Evolutionary conservation across 805 yeast genomes (phyloP), one percentile per base, ranked within the genome.

Genomic region (Myxozyma geophila): DNA sequence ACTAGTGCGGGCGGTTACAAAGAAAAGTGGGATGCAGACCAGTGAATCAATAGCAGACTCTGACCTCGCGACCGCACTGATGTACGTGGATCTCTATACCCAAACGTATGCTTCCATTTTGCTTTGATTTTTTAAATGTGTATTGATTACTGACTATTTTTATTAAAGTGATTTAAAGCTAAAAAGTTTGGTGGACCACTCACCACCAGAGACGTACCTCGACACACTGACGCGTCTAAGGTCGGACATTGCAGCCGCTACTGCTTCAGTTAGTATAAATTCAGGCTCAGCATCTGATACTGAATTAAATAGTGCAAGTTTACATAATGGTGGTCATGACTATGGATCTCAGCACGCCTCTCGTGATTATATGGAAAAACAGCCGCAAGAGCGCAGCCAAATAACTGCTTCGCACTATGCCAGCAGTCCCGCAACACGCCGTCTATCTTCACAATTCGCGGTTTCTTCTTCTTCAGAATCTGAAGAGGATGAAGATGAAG

Each of bases 101-200:
- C 59, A 60, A 23, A 60, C 65, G 67, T 58, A 61, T 21, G 60
- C 17, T 7, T 40, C 15, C 13, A n/a, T n/a, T 35, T 51, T 10
- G 13, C 13, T 37, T 17, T 40, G 12, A 7, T 19, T 36, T 33
- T 43, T 40, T 40, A 6, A 19, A 12, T 12, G 15, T 12, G 15
- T 44, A 2, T 9, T 35, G 39, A 33, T 44, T 12, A 23, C 52
- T 19, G 28, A 23, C 19, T 28, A n/a, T n/a, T 13, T 17, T 35
- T 28, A 6, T 23, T 12, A 21, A n/a, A 60, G 64, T 9, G 57
- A 61, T 19, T 9, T 17, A 33, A 53, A 46, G n/a, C 37, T 62
- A 7, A 36, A 48, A 19, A 21, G n/a, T 4, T 13, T 62, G 41
- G 21, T 62, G 10, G 33, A 53, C 10, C n/a, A 46, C 5, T 47